Evolutionary conservation across 352 stramenopile species (phyloP).

Genomic region (Globisporangium nagaii): DNA sequence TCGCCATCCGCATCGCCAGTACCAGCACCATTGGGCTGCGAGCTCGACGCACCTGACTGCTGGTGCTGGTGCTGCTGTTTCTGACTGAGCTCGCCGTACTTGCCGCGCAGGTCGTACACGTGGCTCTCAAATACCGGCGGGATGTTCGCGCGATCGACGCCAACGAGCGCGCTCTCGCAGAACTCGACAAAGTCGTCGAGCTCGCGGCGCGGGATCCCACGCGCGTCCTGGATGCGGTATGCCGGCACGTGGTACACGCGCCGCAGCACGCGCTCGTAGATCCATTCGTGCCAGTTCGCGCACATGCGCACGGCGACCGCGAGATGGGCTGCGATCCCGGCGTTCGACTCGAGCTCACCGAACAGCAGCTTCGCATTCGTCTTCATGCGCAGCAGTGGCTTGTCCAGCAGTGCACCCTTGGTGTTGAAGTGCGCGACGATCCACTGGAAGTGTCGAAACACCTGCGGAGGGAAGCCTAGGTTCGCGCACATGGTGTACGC

Average conservation of each 20-base stretch:
- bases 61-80: neutral
- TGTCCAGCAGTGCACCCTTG: constrained; percentile 30
- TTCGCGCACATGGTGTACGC: constrained; percentile 44
- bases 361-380: neutral
- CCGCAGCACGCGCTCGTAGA: constrained; percentile 40
- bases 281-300: constrained; percentile 77
- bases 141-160: constrained; percentile 24
- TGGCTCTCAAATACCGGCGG: constrained; percentile 40
- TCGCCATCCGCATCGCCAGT: neutral
- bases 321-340: constrained; percentile 59
- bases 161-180: constrained; percentile 36
- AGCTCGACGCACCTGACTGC: too few relatives aligned
- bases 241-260: constrained; percentile 18
- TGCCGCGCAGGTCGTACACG: constrained; percentile 27
- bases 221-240: constrained; percentile 7
- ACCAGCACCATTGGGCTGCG: neutral
- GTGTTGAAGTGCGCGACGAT: constrained; percentile 48
- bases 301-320: constrained; percentile 64
- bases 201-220: constrained; percentile 29
- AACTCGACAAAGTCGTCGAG: constrained; percentile 51
- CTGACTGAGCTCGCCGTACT: constrained; percentile 8
- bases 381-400: constrained; percentile 20
- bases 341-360: constrained; percentile 24
- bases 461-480: constrained; percentile 50
- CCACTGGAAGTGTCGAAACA: constrained; percentile 69